Evolutionary conservation across 2,329 filamentous ascomycete species (phyloP).

Genomic region (Colletotrichum orbiculare): DNA sequence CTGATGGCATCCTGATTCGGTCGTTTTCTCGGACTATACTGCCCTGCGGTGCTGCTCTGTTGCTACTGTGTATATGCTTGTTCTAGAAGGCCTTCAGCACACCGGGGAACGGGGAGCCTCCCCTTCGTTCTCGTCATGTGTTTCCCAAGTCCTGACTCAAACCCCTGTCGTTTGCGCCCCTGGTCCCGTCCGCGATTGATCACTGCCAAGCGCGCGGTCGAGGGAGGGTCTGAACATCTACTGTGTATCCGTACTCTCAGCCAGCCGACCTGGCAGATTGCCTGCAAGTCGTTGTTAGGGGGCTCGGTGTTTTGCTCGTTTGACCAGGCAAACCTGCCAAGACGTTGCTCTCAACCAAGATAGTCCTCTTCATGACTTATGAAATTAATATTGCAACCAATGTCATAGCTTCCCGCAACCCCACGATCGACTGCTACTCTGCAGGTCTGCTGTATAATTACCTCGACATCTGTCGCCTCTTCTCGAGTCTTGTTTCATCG

Average conservation of each 20-base stretch:
- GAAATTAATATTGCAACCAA: slow-evolving; percentile 27
- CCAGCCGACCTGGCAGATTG: slow-evolving; percentile 2
- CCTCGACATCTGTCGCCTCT: slow-evolving; percentile 20
- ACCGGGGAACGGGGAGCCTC: not conserved
- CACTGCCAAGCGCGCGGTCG: slow-evolving; percentile 21
- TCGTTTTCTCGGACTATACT: slow-evolving; percentile 7
- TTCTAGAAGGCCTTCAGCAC: not conserved
- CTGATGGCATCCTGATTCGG: slow-evolving; percentile 17
- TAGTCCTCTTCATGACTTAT: slow-evolving; percentile 19
- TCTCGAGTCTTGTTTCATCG: slow-evolving; percentile 5
- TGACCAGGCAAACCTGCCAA: slow-evolving; percentile 26
- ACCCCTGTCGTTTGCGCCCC: slow-evolving; percentile 8
- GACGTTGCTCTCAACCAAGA: slow-evolving; percentile 19
- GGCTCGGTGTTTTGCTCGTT: slow-evolving; percentile 8
- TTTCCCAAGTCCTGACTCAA: slow-evolving; percentile 21
- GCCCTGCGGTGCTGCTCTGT: not conserved
- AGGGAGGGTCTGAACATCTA: slow-evolving; percentile 5
- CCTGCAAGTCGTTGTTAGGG: not conserved
- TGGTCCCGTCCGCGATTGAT: slow-evolving; percentile 19
- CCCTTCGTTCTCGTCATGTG: slow-evolving; percentile 22
- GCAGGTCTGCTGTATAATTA: slow-evolving; percentile 28
- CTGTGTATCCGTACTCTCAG: not conserved
- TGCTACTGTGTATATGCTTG: not conserved
- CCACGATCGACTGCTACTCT: slow-evolving; percentile 13
- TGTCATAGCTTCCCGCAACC: slow-evolving; percentile 16